These are phyloP conservation scores for Phaffia tasmanica DNA, from an alignment of 768 basidiomycete genomes.

Conservation along the genomic window DNA sequence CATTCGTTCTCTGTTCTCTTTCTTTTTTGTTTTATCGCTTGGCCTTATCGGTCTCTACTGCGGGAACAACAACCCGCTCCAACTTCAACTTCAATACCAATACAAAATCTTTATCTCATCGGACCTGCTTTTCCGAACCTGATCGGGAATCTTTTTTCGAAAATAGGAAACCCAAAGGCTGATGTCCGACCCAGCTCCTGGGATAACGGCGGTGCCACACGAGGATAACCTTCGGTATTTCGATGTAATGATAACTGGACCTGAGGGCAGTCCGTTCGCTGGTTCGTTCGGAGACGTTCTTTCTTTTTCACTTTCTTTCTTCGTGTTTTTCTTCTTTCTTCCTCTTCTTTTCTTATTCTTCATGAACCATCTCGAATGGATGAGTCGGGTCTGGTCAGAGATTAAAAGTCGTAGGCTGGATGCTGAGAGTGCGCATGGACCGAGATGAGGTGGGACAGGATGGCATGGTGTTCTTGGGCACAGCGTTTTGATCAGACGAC, in stretches of 20 bases:
- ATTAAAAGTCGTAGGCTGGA: no score
- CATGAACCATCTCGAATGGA: background rate
- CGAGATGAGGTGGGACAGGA: no score
- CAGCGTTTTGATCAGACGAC: no score
- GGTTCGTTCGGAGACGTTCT: slow-evolving; percentile 48
- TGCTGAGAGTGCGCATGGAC: no score
- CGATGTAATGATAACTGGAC: slow-evolving; percentile 92
- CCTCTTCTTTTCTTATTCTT: background rate
- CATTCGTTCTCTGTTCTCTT: background rate
- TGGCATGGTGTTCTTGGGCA: no score
- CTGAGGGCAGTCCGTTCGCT: slow-evolving; percentile 83
- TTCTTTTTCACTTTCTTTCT: background rate
- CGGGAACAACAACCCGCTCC: background rate
- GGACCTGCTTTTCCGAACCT: background rate
- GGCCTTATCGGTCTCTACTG: background rate
- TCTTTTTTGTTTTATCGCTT: background rate
- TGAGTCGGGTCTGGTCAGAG: no score
- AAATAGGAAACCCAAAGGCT: slow-evolving; percentile 90
- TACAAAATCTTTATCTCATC: background rate
- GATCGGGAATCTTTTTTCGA: background rate
- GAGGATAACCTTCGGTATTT: slow-evolving; percentile 98
- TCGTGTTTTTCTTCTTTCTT: background rate
- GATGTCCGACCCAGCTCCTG: slow-evolving; percentile 90
- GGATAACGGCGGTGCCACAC: slow-evolving; percentile 87
- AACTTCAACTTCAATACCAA: background rate